Evolutionary conservation across 2,329 filamentous ascomycete species (phyloP), one percentile per base, ranked within the genome.

Genomic region (Beauveria varroae): DNA sequence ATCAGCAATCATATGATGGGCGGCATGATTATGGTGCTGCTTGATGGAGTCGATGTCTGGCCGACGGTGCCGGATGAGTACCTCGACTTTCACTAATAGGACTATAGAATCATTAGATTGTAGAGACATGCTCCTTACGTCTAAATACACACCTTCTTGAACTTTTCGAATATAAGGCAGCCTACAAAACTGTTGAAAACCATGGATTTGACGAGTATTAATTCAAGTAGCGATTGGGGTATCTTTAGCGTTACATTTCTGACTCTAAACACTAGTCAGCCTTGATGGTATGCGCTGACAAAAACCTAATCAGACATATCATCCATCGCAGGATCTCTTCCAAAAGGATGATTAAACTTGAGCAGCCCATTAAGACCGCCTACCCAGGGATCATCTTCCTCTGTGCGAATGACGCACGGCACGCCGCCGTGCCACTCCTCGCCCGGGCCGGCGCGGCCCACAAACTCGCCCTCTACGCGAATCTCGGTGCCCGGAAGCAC

Each of bases 271-370:
- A 40, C 14, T 22, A 8, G 24, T 16, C 16, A 56, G 12, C 37
- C 46, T 34, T 24, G 10, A 30, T 9, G 16, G 5, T 6, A 16
- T 46, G 24, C 24, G 20, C 24, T 46, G 18, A 14, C 8, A 41
- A 10, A 20, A 12, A 47, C 14, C 66, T 68, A 72, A 51, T 71
- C 69, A 47, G 65, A 57, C 56, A 62, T 65, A 3, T 73, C 70
- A 52, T 73, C 70, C 4, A 67, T 70, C 1, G 67, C 64, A 22
- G 71, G 68, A 34, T 74, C 73, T 63, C 73, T 67, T 30, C 95
- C 95, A 79, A 98, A 98, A 0, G 93, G 93, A 76, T 96, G 91
- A 73, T 99, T 99, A 73, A 98, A 99, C 77, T 99, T 99, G 67
- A 99, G 76, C 69, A 98, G 72, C 10, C 91, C 91, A 71, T 96